A percentile compares a stretch with the other conserved stretches of the same genome.
phyloP scores from a whole-genome alignment of 306 rosid genomes.

The Geum urbanum region DNA sequence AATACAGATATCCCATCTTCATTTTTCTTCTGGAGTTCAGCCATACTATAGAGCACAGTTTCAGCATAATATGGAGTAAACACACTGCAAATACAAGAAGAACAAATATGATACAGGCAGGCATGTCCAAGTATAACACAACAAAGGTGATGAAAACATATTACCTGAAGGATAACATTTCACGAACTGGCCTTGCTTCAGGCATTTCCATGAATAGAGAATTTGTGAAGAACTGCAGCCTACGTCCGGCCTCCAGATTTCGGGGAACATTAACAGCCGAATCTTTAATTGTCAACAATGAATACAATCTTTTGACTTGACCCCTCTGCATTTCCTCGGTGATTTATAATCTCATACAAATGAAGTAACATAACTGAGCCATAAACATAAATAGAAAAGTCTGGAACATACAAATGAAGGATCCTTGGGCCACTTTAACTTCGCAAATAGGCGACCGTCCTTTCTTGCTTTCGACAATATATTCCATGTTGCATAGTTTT shows the following conservation, averaged over 20 bases:
- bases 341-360: slow-evolving; percentile 20
- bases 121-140: slow-evolving; percentile 14
- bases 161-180: slow-evolving; percentile 85
- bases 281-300: slow-evolving; percentile 79
- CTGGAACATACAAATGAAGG: neutral
- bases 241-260: slow-evolving; percentile 89
- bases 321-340: slow-evolving; percentile 43
- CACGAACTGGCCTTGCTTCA: slow-evolving; percentile 60
- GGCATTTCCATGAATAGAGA: slow-evolving; percentile 96
- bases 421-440: too few species aligned
- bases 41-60: slow-evolving; percentile 77
- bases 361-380: neutral
- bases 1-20: slow-evolving; percentile 90
- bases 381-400: neutral
- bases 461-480: slow-evolving; percentile 59
- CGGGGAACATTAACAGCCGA: slow-evolving; percentile 83
- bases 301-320: slow-evolving; percentile 75
- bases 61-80: slow-evolving; percentile 96
- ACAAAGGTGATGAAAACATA: neutral
- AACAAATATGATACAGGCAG: slow-evolving; percentile 24
- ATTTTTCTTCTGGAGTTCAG: slow-evolving; percentile 77
- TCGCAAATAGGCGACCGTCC: slow-evolving; percentile 65
- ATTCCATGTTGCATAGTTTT: slow-evolving; percentile 62
- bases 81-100: slow-evolving; percentile 58
- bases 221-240: slow-evolving; percentile 79